A percentile compares a stretch with the other conserved stretches of the same genome.
Evolutionary conservation across 345 rosid genomes (phyloP).

Genomic region (Eutrema heterophyllum): DNA sequence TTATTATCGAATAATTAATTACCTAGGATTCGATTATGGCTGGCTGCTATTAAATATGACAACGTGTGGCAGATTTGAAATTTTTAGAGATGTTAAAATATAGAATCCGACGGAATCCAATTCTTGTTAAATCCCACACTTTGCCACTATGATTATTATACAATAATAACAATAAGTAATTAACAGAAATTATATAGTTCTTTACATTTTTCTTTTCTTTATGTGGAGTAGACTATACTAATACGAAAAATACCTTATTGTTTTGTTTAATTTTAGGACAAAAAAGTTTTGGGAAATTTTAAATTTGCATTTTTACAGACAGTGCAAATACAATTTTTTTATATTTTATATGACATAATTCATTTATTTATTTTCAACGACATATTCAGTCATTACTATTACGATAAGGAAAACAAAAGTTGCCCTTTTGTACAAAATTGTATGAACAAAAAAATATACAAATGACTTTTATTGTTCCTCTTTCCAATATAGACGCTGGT

Average conservation of each 20-base stretch:
- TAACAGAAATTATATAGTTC: neutral
- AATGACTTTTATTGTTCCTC: neutral
- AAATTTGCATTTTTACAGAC: neutral
- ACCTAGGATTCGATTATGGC: neutral
- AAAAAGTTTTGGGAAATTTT: neutral
- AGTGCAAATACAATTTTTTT: neutral
- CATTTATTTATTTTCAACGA: no score
- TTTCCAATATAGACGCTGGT: neutral
- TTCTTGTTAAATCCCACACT: neutral
- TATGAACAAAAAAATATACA: neutral
- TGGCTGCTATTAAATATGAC: slow-evolving; percentile 26
- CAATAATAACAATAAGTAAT: neutral
- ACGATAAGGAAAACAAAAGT: neutral
- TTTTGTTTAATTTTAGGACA: neutral
- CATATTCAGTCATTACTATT: no score
- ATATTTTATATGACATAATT: neutral
- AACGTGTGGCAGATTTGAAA: slow-evolving; percentile 31
- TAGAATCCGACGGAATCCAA: slow-evolving; percentile 15
- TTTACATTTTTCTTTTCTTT: neutral
- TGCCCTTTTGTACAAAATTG: neutral
- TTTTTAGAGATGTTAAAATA: slow-evolving; percentile 5
- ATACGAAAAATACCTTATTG: neutral
- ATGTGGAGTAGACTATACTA: neutral
- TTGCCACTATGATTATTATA: slow-evolving; percentile 10
- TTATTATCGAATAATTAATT: slow-evolving; percentile 2